Conservation (phyloP, 148 eudicot species). For the Vaccinium macrocarpon region DNA sequence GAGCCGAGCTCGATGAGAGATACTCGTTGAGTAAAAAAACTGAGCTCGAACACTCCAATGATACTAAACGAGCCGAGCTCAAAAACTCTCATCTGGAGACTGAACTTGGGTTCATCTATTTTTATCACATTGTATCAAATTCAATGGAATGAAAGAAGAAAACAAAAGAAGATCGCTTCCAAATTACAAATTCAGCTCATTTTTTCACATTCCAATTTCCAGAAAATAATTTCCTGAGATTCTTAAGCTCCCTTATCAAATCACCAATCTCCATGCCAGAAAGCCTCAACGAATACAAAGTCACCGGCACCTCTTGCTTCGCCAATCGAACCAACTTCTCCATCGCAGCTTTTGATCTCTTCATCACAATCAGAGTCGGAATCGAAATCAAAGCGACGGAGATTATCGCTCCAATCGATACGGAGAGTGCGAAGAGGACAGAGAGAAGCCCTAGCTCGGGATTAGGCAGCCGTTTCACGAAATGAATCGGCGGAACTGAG, state of each 20-base stretch:
- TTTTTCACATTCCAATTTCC: not conserved
- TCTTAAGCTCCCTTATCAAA: not conserved
- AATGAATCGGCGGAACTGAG: not conserved
- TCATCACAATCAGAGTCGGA: not conserved
- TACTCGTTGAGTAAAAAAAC: too few species aligned
- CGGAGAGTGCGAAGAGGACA: not conserved
- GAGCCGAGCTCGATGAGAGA: too few species aligned
- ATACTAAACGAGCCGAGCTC: too few species aligned
- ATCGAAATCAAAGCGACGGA: not conserved
- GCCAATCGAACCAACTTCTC: not conserved
- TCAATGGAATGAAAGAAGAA: not conserved
- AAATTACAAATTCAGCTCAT: not conserved
- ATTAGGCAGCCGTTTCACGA: not conserved
- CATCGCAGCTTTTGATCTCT: not conserved
- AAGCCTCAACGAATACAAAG: not conserved
- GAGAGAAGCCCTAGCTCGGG: not conserved
- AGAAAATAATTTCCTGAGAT: not conserved
- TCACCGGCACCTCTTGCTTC: not conserved
- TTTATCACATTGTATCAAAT: too few species aligned
- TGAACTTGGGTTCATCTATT: too few species aligned
- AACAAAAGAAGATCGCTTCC: not conserved
- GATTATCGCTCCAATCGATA: not conserved
- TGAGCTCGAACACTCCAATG: too few species aligned
- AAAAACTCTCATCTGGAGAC: too few species aligned
- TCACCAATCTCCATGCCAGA: not conserved